A percentile compares a stretch with the other conserved stretches of the same genome.
Evolutionary conservation across 768 basidiomycete genomes (phyloP).

Genomic region (Mycena galopus): DNA sequence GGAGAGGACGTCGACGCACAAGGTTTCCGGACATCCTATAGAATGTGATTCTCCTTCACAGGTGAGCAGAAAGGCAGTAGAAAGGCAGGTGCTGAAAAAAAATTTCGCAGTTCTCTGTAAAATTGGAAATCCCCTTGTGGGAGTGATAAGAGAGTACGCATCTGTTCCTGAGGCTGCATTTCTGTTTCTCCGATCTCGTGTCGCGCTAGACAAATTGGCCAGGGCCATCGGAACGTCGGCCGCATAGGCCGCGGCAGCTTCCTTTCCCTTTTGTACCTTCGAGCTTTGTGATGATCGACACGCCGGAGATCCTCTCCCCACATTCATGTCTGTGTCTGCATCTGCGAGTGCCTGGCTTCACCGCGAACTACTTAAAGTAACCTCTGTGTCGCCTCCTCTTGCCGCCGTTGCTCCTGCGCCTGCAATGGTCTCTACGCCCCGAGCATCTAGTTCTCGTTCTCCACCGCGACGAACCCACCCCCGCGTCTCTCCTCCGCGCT

Average conservation of each 20-base stretch:
- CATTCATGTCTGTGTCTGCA: constrained; percentile 6
- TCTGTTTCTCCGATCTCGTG: not conserved
- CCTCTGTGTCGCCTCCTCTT: not conserved
- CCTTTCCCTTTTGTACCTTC: not conserved
- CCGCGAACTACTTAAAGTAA: not conserved
- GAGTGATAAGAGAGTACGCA: not conserved
- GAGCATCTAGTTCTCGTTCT: not conserved
- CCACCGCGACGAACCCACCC: not conserved
- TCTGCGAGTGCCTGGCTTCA: constrained; percentile 14
- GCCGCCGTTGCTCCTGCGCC: too few species aligned
- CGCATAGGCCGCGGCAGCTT: not conserved
- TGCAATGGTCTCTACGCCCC: not conserved
- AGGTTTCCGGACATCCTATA: too few species aligned
- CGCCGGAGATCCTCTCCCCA: not conserved
- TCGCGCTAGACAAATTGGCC: not conserved
- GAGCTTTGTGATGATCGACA: not conserved
- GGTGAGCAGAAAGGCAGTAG: too few species aligned
- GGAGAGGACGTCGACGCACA: too few species aligned
- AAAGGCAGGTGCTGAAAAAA: too few species aligned
- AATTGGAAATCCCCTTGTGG: constrained; percentile 1
- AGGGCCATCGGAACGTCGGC: not conserved
- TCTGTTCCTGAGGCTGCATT: not conserved
- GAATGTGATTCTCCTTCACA: too few species aligned
- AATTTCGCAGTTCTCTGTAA: not conserved
- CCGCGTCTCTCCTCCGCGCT: not conserved